phyloP scores from a whole-genome alignment of 2,329 filamentous ascomycete genomes.

The Arachnopeziza araneosa region DNA sequence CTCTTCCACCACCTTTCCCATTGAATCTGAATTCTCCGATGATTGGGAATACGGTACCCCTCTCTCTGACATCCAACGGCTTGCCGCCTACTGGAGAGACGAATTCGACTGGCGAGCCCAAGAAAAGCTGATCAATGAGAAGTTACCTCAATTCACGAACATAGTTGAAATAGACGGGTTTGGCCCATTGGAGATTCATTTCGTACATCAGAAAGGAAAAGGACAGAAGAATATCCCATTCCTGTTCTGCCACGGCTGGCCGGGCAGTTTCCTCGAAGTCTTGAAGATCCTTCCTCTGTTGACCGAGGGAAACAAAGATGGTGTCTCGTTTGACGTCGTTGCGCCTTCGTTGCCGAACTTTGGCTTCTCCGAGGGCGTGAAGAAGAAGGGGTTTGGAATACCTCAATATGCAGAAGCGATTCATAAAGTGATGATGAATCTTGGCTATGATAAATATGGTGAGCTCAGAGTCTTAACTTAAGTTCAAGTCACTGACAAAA shows the following conservation, averaged over 20 bases:
- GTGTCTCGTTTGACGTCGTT: slow-evolving; percentile 34
- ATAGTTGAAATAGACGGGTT: slow-evolving; percentile 39
- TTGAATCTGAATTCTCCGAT: not conserved
- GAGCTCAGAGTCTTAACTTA: not conserved
- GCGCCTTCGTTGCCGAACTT: slow-evolving; percentile 51
- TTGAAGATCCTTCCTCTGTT: slow-evolving; percentile 48
- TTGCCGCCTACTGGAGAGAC: slow-evolving; percentile 20
- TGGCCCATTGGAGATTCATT: slow-evolving; percentile 53
- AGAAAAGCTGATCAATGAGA: slow-evolving; percentile 19
- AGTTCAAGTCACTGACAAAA: not conserved
- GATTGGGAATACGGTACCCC: slow-evolving; percentile 19
- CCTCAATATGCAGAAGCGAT: slow-evolving; percentile 57
- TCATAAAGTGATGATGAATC: slow-evolving; percentile 61
- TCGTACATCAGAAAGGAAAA: slow-evolving; percentile 51
- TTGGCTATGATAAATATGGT: slow-evolving; percentile 57
- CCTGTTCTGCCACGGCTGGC: slow-evolving; percentile 61
- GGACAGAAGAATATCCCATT: slow-evolving; percentile 53
- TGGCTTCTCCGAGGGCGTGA: slow-evolving; percentile 33
- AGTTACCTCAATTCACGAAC: slow-evolving; percentile 25
- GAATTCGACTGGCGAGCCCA: slow-evolving; percentile 22
- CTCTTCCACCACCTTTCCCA: not conserved
- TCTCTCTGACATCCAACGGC: slow-evolving; percentile 23
- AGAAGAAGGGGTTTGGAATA: slow-evolving; percentile 48
- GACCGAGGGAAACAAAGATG: slow-evolving; percentile 15
- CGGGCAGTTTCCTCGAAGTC: slow-evolving; percentile 62